Conservation (phyloP, 2,329 filamentous ascomycete genomes). For the Monilinia fructicola region DNA sequence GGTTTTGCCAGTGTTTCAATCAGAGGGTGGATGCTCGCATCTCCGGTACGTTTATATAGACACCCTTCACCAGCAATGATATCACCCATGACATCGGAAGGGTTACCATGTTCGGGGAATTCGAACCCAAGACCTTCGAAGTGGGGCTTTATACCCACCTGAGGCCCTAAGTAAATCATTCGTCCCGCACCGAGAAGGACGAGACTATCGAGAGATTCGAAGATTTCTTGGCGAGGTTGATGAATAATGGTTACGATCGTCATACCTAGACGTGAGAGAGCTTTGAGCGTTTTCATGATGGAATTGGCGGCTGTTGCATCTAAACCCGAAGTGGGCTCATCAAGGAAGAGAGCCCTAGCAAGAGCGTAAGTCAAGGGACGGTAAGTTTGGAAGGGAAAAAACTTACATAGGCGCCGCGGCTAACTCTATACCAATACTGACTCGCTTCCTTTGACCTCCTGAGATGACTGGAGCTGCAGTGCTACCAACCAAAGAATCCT, state of each 20-base stretch:
- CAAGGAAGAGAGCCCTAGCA: constrained; percentile 54
- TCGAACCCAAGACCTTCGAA: constrained; percentile 54
- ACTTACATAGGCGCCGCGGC: constrained; percentile 52
- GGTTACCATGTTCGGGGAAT: constrained; percentile 52
- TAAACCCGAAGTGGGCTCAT: constrained; percentile 61
- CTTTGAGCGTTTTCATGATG: constrained; percentile 61
- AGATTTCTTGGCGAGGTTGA: constrained; percentile 54
- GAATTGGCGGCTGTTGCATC: constrained; percentile 64
- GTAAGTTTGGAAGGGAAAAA: not conserved
- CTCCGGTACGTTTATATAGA: constrained; percentile 49
- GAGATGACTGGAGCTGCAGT: constrained; percentile 62
- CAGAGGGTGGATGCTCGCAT: constrained; percentile 50
- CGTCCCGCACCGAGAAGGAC: constrained; percentile 61
- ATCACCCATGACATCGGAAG: constrained; percentile 59
- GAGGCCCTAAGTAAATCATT: constrained; percentile 54
- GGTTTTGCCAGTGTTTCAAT: constrained; percentile 49
- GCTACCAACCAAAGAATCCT: constrained; percentile 53
- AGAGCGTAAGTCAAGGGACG: not conserved
- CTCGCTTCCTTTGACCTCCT: constrained; percentile 61
- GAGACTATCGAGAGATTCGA: constrained; percentile 60
- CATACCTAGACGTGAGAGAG: constrained; percentile 56
- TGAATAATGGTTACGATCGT: constrained; percentile 57
- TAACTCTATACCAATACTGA: constrained; percentile 60
- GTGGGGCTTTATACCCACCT: constrained; percentile 47
- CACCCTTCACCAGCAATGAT: constrained; percentile 59